These are phyloP conservation scores for Psidium friedrichsthalianum DNA, from an alignment of 345 rosid genomes.

Conservation along the genomic window DNA sequence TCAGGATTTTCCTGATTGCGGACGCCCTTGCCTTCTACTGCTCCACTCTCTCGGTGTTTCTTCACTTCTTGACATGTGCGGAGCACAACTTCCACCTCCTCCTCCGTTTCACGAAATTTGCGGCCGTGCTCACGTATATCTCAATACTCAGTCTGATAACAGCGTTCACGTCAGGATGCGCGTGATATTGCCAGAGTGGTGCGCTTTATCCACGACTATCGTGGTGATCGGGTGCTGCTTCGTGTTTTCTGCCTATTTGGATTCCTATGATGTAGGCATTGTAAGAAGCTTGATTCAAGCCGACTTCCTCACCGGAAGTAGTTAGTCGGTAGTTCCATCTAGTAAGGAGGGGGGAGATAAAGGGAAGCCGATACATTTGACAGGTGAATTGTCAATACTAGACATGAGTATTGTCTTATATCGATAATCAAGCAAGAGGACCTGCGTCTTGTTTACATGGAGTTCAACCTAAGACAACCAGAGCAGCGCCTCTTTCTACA, in stretches of 20 bases:
- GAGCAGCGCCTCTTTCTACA: neutral
- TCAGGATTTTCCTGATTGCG: neutral
- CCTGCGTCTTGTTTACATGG: neutral
- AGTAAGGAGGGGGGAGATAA: neutral
- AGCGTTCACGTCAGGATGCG: neutral
- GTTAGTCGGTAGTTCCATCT: neutral
- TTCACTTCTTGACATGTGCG: neutral
- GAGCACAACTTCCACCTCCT: slow-evolving; percentile 2
- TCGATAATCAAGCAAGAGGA: neutral
- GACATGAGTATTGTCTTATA: neutral
- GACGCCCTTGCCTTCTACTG: slow-evolving; percentile 1
- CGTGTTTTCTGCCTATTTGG: neutral
- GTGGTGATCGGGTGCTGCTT: neutral
- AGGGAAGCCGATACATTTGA: neutral
- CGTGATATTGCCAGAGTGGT: neutral
- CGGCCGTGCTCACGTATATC: neutral
- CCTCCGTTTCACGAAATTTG: neutral
- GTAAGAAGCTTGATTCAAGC: neutral
- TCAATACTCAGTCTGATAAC: neutral
- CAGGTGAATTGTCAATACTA: neutral
- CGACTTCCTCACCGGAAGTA: neutral
- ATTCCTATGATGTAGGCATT: neutral
- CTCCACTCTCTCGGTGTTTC: neutral
- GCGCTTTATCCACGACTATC: neutral
- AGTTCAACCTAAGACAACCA: neutral